Evolutionary conservation across 163 green algal genomes (phyloP).

Genomic region (Scenedesmus sp.): DNA sequence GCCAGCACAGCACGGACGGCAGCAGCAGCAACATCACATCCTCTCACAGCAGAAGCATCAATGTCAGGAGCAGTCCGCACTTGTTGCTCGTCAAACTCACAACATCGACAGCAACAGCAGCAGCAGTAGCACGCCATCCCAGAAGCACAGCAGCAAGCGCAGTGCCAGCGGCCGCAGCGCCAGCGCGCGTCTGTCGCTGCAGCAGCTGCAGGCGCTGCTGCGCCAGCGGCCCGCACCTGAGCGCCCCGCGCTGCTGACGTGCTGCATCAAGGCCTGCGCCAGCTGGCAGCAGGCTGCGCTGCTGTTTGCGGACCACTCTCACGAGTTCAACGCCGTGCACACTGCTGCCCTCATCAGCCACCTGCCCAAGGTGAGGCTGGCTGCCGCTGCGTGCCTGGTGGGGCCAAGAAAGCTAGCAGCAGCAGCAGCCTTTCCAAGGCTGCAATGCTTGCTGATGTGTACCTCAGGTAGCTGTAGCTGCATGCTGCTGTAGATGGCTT

Average conservation of each 20-base stretch:
- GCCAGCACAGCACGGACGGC: not conserved
- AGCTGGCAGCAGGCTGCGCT: constrained; percentile 19
- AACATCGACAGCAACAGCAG: not conserved
- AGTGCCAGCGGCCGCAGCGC: not conserved
- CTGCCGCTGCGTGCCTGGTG: no score
- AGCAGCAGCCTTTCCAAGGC: not conserved
- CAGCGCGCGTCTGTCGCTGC: not conserved
- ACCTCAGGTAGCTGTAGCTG: not conserved
- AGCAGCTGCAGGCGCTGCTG: constrained; percentile 30
- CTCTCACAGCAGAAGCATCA: no score
- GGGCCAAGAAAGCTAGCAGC: not conserved
- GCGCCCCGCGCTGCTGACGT: constrained; percentile 35
- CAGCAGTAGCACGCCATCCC: not conserved
- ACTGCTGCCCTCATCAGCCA: constrained; percentile 35
- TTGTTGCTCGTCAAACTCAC: no score
- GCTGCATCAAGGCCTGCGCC: constrained; percentile 1
- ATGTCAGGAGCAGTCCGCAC: no score
- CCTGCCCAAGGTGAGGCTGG: constrained; percentile 22
- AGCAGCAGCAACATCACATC: not conserved
- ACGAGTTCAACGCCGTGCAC: constrained; percentile 31
- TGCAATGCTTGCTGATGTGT: not conserved
- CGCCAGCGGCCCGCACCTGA: not conserved
- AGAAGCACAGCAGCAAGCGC: not conserved
- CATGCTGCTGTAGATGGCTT: not conserved
- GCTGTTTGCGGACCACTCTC: constrained; percentile 18